Evolutionary conservation across 2,329 filamentous ascomycete species (phyloP).

Genomic region (Calonectria pseudoreteaudii): DNA sequence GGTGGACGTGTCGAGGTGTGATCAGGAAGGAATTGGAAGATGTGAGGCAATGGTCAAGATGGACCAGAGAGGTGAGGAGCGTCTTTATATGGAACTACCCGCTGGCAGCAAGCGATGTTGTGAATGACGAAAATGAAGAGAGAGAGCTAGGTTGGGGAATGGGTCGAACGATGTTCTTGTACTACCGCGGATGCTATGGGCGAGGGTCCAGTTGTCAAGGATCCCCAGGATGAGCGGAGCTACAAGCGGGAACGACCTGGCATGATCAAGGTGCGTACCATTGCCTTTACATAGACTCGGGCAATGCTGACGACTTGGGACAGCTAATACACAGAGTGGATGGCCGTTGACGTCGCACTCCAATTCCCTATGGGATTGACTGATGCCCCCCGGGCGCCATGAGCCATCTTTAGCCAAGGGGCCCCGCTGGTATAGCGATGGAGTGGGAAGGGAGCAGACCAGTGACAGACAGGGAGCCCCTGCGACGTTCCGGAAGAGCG

Average conservation of each 20-base stretch:
- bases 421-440: constrained; percentile 37
- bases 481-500: constrained; percentile 38
- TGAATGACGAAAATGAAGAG: constrained; percentile 38
- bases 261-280: constrained; percentile 44
- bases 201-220: constrained; percentile 43
- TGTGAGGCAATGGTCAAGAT: constrained; percentile 1
- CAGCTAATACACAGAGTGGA: constrained; percentile 44
- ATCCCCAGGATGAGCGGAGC: constrained; percentile 41
- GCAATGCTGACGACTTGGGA: constrained; percentile 42
- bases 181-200: constrained; percentile 37
- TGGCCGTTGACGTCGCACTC: constrained; percentile 45
- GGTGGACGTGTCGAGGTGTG: constrained; percentile 11
- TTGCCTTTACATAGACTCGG: constrained; percentile 38
- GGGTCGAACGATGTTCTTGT: constrained; percentile 46
- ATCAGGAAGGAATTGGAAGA: constrained; percentile 1
- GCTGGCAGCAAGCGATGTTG: constrained; percentile 40
- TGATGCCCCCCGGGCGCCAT: constrained; percentile 33
- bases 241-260: constrained; percentile 42
- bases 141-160: constrained; percentile 37
- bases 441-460: constrained; percentile 37
- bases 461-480: constrained; percentile 45
- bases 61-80: constrained; percentile 22
- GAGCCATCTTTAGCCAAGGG: constrained; percentile 25
- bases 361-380: constrained; percentile 44
- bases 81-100: constrained; percentile 40